Base-by-base conservation (phyloP, 2,329 filamentous ascomycete genomes). In the Colletotrichum sp. region DNA sequence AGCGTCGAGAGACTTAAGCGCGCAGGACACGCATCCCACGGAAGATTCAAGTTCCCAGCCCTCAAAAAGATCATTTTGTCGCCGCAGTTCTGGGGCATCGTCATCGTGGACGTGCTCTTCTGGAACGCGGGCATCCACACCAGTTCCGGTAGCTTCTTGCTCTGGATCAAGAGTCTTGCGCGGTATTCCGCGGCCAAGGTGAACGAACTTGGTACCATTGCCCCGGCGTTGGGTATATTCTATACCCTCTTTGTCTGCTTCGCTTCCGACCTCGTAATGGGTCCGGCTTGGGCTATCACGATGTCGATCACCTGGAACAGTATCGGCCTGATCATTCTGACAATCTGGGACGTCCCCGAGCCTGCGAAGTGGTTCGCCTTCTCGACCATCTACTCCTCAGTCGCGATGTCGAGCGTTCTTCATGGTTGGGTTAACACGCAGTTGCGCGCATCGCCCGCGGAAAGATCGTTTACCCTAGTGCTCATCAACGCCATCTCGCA, bases 321-420 rank as follows among this genome's bases (percentile, higher is more conserved):
- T 3, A 15, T 74, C 13, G 74, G 74, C 7, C 28, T 74, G 5
- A n/a, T 71, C 15, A 90, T 92, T 48, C 83, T 91, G 8, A 84
- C 87, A 1, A 81, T 90, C 15, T 92, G 90, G 91, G 80, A 89
- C 21, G 90, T 92, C 0, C 89, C 90, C 0, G 90, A 92, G 72
- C 78, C 85, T 0, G 89, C 89, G 0, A 83, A 87, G 16, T 92
- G 89, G 88, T 90, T 90, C 71, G 89, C 88, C 0, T 79, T 91
- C 85, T 80, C 82, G 26, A 90, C 87, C 5, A 76, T 76, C 5
- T 74, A 75, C 55, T 55, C 72, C 3, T 70, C 74, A 4, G 48
- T 36, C 5, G 65, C 71, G 8, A 65, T 75, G 61, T 74, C 71
- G 5, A 75, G 74, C 36, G 72, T 76, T 4, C 66, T 75, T 12